Conservation (phyloP, 192 early-diverging fungal genomes). For the Umbelopsis sp. region DNA sequence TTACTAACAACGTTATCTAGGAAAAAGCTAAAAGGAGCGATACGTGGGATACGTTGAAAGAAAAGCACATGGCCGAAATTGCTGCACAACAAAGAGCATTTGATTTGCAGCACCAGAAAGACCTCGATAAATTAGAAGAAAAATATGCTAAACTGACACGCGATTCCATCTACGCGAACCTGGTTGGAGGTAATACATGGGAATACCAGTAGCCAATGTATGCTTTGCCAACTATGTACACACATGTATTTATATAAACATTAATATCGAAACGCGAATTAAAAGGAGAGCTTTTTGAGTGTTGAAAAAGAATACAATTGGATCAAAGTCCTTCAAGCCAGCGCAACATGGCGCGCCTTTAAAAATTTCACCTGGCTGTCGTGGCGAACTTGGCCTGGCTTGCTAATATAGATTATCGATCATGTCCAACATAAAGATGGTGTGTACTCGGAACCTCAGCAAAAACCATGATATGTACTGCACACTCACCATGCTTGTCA, state of each 20-base stretch:
- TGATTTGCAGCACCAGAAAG: slow-evolving; percentile 3
- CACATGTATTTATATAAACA: too few species aligned
- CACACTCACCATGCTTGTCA: background rate
- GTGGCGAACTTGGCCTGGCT: too few species aligned
- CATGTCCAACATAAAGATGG: slow-evolving; percentile 39
- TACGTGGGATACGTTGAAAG: background rate
- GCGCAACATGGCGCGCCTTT: too few species aligned
- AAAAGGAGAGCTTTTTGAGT: too few species aligned
- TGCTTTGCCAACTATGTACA: too few species aligned
- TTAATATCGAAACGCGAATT: too few species aligned
- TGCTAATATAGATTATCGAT: background rate
- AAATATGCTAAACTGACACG: slow-evolving; percentile 34
- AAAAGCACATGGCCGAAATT: background rate
- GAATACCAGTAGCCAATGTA: background rate
- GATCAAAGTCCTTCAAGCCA: too few species aligned
- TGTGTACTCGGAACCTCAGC: background rate
- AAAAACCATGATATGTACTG: background rate
- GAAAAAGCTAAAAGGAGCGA: background rate
- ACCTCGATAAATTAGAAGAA: slow-evolving; percentile 34
- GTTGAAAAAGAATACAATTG: too few species aligned
- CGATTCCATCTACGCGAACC: slow-evolving; percentile 31
- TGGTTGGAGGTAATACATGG: slow-evolving; percentile 28
- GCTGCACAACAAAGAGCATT: background rate
- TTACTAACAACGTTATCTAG: background rate
- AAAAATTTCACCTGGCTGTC: too few species aligned